A percentile compares a stretch with the other conserved stretches of the same genome.
These are phyloP conservation scores for Solanum sejunctum DNA, from an alignment of 257 asterid species.

Conservation along the genomic window DNA sequence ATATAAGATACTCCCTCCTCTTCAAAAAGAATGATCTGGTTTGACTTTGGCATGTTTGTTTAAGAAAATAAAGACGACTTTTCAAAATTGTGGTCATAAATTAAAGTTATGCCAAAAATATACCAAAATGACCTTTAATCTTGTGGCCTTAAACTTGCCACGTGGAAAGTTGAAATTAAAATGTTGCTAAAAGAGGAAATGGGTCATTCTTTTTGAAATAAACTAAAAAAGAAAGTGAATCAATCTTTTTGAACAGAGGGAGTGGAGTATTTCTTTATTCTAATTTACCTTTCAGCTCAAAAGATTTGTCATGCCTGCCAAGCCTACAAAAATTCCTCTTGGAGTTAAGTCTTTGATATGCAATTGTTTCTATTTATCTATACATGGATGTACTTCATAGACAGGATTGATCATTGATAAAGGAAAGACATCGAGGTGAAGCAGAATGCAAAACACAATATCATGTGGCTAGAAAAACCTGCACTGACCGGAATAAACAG, in stretches of 20 bases:
- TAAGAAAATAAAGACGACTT: too few species aligned
- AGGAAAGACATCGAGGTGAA: not conserved
- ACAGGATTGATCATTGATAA: not conserved
- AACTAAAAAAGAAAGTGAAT: too few species aligned
- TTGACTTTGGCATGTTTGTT: too few species aligned
- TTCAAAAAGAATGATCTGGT: too few species aligned
- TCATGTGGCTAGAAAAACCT: not conserved
- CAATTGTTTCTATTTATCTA: not conserved
- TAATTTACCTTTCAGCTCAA: not conserved
- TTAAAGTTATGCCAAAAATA: too few species aligned
- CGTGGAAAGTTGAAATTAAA: too few species aligned
- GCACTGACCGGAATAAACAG: not conserved
- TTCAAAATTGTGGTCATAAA: too few species aligned
- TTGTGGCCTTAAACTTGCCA: too few species aligned
- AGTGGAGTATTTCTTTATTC: not conserved
- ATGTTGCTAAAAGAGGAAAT: too few species aligned
- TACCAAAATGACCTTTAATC: too few species aligned
- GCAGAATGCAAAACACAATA: not conserved
- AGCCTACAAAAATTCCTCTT: not conserved
- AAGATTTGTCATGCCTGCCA: not conserved
- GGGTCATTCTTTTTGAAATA: too few species aligned
- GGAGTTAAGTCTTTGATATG: not conserved
- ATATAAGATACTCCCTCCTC: not conserved
- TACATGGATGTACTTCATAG: not conserved
- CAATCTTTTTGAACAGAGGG: too few species aligned